Base-by-base conservation (phyloP, 805 yeast species). In the Cyberlindnera saturnus region DNA sequence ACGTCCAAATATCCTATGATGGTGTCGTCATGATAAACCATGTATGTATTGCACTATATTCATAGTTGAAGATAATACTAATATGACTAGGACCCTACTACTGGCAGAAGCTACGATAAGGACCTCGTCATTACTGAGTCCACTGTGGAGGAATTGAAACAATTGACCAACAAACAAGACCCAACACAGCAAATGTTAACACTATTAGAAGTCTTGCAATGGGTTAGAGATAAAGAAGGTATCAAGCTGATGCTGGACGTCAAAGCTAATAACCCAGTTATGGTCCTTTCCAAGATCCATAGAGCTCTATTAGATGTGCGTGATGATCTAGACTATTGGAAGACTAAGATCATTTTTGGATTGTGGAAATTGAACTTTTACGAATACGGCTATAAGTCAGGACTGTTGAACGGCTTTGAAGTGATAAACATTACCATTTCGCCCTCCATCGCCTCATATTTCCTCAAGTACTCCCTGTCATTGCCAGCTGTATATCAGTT, bases 1-100 rank as follows among this genome's bases (percentile, higher is more conserved):
- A 79, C 52, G 59, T 79, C 28, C 83, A 77, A 52, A 65, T 77
- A 46, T 64, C 80, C 1, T 51, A 55, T 3, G 85, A 79, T 52
- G 75, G 75, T n/a, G 64, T 65, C 5, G 70, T 77, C 3, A 77
- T 79, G 16, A 63, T 79, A 39, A 72, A 73, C 47, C 85, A 79
- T 50, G 49, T 44, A 38, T 17, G 42, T 40, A 3, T 15, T 10
- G 4, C 19, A 6, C 9, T 9, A 6, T 16, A 17, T 17, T 8
- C 16, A 15, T 29, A 8, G 20, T 6, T 8, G 26, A 30, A 32
- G 8, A n/a, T 7, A 8, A 7, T 26, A 39, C 31, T 38, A 41
- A 41, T 35, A 40, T 5, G 8, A 23, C 16, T 29, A 42, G 41
- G 84, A 79, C 45, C 61, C 70, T 4, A 60, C 56, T 38, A 69